Percentiles rank a stretch among this genome's conserved stretches.
phyloP scores from a whole-genome alignment of 2,329 filamentous ascomycete genomes.

The Beauveria caledonica region DNA sequence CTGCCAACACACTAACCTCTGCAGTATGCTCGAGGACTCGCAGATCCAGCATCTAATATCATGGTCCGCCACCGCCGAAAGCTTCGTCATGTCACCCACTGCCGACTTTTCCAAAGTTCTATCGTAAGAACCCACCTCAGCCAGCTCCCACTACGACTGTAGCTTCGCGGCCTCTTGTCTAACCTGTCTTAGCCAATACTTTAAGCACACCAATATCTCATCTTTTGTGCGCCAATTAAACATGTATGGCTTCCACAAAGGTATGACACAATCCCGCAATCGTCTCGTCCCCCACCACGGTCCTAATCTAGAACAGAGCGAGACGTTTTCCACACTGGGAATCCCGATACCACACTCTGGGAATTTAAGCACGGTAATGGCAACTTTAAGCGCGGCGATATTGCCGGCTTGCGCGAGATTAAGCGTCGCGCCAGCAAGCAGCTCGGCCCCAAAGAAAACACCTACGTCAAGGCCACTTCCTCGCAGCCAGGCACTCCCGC shows the following conservation, averaged over 20 bases:
- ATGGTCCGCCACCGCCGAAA: constrained; percentile 89
- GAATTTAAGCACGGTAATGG: constrained; percentile 98
- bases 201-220: constrained; percentile 98
- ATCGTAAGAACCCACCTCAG: constrained; percentile 55
- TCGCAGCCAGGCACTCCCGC: constrained; percentile 80
- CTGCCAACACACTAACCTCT: constrained; percentile 17
- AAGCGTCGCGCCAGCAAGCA: constrained; percentile 90
- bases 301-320: constrained; percentile 55
- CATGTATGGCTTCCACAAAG: constrained; percentile 99
- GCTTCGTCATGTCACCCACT: constrained; percentile 97
- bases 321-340: constrained; percentile 94
- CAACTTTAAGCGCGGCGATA: constrained; percentile 90
- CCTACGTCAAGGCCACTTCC: constrained; percentile 62
- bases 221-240: constrained; percentile 97
- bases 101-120: constrained; percentile 97
- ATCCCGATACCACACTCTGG: constrained; percentile 89
- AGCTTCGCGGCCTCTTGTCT: constrained; percentile 3
- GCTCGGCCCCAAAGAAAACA: constrained; percentile 88
- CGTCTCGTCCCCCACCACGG: neutral
- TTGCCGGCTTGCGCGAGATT: constrained; percentile 87
- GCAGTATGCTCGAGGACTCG: constrained; percentile 91
- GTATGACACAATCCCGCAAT: constrained; percentile 34
- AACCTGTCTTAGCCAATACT: constrained; percentile 68
- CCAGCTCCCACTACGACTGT: constrained; percentile 12
- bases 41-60: constrained; percentile 93